Evolutionary conservation across 2,329 filamentous ascomycete species (phyloP).

Genomic region (Pseudogymnoascus sp.): DNA sequence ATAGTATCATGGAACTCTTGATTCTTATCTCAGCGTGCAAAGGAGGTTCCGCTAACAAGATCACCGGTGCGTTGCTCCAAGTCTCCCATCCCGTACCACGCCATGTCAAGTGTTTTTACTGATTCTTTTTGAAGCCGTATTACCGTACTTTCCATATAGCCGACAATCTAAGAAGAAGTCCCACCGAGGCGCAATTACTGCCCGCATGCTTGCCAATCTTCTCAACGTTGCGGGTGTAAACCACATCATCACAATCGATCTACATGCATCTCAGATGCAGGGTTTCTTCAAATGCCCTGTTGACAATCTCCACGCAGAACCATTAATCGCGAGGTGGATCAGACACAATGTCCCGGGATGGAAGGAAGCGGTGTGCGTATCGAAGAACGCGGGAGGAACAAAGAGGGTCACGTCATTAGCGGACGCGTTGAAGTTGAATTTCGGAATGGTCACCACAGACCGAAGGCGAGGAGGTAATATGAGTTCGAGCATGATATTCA

Average conservation of each 20-base stretch:
- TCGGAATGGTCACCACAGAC: conserved; percentile 90
- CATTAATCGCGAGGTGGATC: conserved; percentile 92
- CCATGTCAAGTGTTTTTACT: conserved; percentile 12
- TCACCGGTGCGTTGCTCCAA: conserved; percentile 62
- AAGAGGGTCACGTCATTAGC: conserved; percentile 95
- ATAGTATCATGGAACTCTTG: conserved; percentile 97
- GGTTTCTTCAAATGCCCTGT: conserved; percentile 98
- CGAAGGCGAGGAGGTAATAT: conserved; percentile 57
- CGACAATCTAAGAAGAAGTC: conserved; percentile 99
- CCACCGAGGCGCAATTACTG: conserved; percentile 90
- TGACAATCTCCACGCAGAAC: conserved; percentile 94
- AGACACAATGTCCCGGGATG: conserved; percentile 78
- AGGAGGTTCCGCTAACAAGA: conserved; percentile 90
- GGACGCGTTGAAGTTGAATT: conserved; percentile 93
- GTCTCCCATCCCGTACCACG: background rate
- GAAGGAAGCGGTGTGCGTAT: conserved; percentile 89
- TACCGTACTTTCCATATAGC: conserved; percentile 98
- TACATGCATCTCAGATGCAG: conserved; percentile 98
- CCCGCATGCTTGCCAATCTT: conserved; percentile 92
- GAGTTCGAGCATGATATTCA: conserved; percentile 64
- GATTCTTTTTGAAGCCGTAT: conserved; percentile 52
- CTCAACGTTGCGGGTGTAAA: conserved; percentile 89
- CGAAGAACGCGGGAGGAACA: conserved; percentile 95
- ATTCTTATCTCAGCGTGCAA: conserved; percentile 99
- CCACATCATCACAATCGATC: conserved; percentile 94